phyloP scores from a whole-genome alignment of 495 filamentous ascomycete genomes.

The Apiosordaria backusii region DNA sequence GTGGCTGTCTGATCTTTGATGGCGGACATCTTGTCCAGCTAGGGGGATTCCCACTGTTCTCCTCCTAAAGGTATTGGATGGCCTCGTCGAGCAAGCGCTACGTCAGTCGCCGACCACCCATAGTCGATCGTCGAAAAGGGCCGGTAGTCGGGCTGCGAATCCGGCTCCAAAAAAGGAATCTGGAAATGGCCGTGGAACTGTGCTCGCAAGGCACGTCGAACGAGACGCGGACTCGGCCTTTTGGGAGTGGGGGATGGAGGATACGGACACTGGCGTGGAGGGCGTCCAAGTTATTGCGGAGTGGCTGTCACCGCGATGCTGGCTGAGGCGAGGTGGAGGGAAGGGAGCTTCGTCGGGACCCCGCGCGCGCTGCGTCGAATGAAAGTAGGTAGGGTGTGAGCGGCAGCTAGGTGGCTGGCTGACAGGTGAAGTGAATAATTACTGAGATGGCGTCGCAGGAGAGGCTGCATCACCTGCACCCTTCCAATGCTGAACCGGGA shows the following conservation, averaged over 20 bases:
- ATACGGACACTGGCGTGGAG: neutral
- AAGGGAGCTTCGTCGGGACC: neutral
- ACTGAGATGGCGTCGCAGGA: neutral
- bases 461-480: neutral
- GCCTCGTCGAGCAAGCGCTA: constrained; percentile 28
- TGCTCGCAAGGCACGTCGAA: no score
- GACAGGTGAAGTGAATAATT: neutral
- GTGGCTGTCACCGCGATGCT: no score
- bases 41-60: constrained; percentile 6
- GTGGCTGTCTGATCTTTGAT: constrained; percentile 30
- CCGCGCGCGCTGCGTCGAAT: neutral
- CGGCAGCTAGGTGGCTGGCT: neutral
- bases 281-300: neutral
- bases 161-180: neutral
- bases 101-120: constrained; percentile 28
- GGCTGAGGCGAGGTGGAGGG: no score
- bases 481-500: neutral
- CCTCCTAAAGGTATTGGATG: constrained; percentile 13
- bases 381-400: neutral
- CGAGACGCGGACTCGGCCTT: no score
- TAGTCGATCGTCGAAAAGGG: constrained; percentile 23
- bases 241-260: neutral
- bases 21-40: constrained; percentile 29
- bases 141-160: neutral
- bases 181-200: neutral